Evolutionary conservation across 1,284 basidiomycete genomes (phyloP).

Genomic region (Austroboletus niveus): DNA sequence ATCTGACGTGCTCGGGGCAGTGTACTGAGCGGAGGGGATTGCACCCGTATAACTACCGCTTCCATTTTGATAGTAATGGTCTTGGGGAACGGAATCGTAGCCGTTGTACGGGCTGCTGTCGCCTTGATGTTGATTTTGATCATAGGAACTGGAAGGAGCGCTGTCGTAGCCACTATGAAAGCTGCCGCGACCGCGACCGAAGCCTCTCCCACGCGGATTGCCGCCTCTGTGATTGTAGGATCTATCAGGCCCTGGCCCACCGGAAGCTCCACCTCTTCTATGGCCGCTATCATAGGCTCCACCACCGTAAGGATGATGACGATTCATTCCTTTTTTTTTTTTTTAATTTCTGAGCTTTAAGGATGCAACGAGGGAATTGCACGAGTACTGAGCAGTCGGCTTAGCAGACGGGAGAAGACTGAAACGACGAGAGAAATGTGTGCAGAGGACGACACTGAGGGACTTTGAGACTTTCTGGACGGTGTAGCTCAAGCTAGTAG

Average conservation of each 20-base stretch:
- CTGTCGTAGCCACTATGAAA: conserved; percentile 55
- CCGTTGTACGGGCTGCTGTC: conserved; percentile 61
- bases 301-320: conserved; percentile 79
- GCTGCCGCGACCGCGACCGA: conserved; percentile 57
- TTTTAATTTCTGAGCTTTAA: conserved; percentile 25
- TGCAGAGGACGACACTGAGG: conserved; percentile 20
- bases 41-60: conserved; percentile 47
- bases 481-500: conserved; percentile 23
- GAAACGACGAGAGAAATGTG: conserved; percentile 26
- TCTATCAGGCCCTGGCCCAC: conserved; percentile 70
- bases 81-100: conserved; percentile 61
- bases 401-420: conserved; percentile 31
- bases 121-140: conserved; percentile 59
- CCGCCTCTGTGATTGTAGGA: conserved; percentile 65
- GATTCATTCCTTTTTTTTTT: conserved; percentile 73
- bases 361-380: conserved; percentile 32
- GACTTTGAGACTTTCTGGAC: conserved; percentile 18
- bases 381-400: conserved; percentile 29
- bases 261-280: conserved; percentile 61
- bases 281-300: conserved; percentile 62
- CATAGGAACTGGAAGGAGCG: conserved; percentile 47
- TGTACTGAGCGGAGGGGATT: conserved; percentile 44
- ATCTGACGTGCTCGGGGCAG: conserved; percentile 41
- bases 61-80: conserved; percentile 64
- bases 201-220: conserved; percentile 60